Conservation (phyloP, 202 grass and related monocot genomes). For the Panicum hallii region DNA sequence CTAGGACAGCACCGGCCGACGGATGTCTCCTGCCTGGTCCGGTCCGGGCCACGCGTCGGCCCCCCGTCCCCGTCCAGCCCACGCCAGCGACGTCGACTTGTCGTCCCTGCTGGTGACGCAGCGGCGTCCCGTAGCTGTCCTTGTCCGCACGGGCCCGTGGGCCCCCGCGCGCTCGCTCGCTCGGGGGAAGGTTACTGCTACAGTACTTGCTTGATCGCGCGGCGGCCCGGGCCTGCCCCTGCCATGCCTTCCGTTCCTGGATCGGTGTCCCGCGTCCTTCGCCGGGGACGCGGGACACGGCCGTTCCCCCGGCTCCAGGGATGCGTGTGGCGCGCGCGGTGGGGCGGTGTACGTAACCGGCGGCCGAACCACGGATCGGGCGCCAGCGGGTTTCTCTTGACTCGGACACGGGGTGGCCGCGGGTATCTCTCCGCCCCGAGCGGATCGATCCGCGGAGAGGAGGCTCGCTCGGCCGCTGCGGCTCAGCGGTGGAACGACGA, state of each 20-base stretch:
- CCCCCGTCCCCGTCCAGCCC: neutral
- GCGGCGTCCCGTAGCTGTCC: neutral
- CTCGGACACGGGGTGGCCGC: neutral
- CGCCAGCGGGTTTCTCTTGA: too few species aligned
- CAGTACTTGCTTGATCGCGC: too few species aligned
- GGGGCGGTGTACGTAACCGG: neutral
- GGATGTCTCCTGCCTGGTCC: neutral
- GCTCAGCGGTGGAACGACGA: too few species aligned
- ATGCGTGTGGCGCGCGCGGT: too few species aligned
- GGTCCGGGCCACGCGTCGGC: slow-evolving; percentile 1
- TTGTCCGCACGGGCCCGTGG: neutral
- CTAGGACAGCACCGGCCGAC: neutral
- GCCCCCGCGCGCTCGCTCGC: too few species aligned
- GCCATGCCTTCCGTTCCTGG: too few species aligned
- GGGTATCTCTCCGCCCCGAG: neutral
- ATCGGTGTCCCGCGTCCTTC: too few species aligned
- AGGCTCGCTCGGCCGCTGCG: too few species aligned
- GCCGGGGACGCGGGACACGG: too few species aligned
- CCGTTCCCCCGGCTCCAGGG: too few species aligned
- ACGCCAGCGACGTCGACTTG: neutral
- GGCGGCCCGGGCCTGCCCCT: too few species aligned
- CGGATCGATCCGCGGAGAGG: neutral
- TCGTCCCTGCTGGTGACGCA: neutral
- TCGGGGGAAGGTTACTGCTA: too few species aligned
- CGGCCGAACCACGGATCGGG: neutral